Evolutionary conservation across 2,329 filamentous ascomycete species (phyloP), one percentile per base, ranked within the genome.

Genomic region (Xylariaceae sp.): DNA sequence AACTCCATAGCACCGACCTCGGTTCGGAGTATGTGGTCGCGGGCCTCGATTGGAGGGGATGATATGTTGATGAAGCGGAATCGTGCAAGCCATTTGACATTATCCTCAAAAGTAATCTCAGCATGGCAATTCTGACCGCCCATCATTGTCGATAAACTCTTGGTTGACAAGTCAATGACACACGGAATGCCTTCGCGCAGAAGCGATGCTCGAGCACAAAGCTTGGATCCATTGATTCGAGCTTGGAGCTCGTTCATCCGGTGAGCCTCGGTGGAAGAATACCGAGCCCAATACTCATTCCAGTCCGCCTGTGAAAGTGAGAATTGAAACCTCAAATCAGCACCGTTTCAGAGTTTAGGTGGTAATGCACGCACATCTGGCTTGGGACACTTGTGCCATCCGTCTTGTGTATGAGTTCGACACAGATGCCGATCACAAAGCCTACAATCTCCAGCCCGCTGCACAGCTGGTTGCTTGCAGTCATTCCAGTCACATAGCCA

Each of bases 111-210:
- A 5, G n/a, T 50, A n/a, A 67, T 53, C 6, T 65, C 60, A 5
- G 59, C 59, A 54, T 67, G 61, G 31, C 59, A 65, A 39, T 64
- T 66, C 40, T 65, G 58, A 0, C 60, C 55, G 18, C 65, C 61
- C 58, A 63, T 65, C 59, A 63, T 65, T 5, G 42, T 31, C n/a
- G 57, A 60, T 5, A 65, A 44, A 14, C 16, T 53, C 41, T 59
- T 53, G 5, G 44, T 17, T 2, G 55, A 62, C 7, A 64, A n/a
- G 45, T 64, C 47, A 6, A 63, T 31, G 4, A 48, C 42, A 36
- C 60, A 66, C 10, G 48, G 56, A 2, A 59, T 51, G 5, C 50
- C 58, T 17, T 43, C 31, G 10, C 57, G 45, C 2, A 60, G 39
- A 31, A 42, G 45, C 17, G 59, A 63, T 31, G 59, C 62, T 22